A percentile compares a stretch with the other conserved stretches of the same genome.
These are phyloP conservation scores for Sugiyamaella qingdaonensis DNA, from an alignment of 805 yeast genomes.

Conservation along the genomic window DNA sequence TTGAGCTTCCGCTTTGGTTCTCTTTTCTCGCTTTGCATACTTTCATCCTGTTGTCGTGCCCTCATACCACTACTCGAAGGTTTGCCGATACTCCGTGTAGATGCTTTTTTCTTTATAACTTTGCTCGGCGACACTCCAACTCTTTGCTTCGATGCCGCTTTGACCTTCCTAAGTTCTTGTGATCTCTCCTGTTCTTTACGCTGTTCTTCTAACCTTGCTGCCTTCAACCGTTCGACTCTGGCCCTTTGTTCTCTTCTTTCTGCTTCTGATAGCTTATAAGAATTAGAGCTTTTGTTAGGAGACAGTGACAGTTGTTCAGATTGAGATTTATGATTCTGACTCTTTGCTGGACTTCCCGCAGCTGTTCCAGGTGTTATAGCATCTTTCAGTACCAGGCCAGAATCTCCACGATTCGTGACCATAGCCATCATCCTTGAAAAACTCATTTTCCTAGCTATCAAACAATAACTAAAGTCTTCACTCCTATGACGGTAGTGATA, in stretches of 20 bases:
- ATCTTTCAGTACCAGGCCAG: neutral
- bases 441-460: conserved; percentile 14
- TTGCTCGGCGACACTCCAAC: neutral
- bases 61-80: too few species aligned
- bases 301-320: neutral
- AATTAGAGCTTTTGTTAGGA: neutral
- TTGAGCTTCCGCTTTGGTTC: conserved; percentile 41
- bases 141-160: neutral
- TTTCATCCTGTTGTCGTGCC: too few species aligned
- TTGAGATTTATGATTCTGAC: neutral
- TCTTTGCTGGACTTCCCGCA: neutral
- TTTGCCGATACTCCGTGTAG: neutral
- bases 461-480: too few species aligned
- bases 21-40: neutral
- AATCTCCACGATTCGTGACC: conserved; percentile 12
- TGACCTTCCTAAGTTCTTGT: neutral
- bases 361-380: conserved; percentile 1
- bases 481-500: too few species aligned
- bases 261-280: conserved; percentile 16
- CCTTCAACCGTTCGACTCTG: conserved; percentile 28
- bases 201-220: conserved; percentile 23
- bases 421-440: conserved; percentile 29
- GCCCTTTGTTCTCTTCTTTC: conserved; percentile 23
- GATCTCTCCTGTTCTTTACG: neutral
- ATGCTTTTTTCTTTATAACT: neutral